Conservation (phyloP, 2,329 filamentous ascomycete species). For the Aphanoascus verrucosus region DNA sequence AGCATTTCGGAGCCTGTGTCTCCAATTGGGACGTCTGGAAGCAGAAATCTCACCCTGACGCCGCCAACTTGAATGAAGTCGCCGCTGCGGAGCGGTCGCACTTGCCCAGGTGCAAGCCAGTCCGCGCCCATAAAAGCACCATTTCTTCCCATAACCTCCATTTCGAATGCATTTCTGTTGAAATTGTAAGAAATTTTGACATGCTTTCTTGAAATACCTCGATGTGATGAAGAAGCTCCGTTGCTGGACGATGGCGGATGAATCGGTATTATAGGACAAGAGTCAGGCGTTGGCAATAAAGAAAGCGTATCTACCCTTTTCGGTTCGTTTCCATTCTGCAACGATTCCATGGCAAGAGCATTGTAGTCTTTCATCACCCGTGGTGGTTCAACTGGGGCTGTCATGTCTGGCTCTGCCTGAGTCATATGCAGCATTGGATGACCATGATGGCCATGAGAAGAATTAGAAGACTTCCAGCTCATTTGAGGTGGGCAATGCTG, state of each 20-base stretch:
- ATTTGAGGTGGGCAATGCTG: constrained; percentile 31
- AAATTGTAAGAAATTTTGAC: constrained; percentile 52
- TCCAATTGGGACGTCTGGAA: constrained; percentile 42
- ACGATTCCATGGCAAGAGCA: constrained; percentile 37
- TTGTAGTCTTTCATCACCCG: constrained; percentile 35
- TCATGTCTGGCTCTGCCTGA: constrained; percentile 12
- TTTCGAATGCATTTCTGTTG: constrained; percentile 45
- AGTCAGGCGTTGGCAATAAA: constrained; percentile 41
- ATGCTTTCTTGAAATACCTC: constrained; percentile 52
- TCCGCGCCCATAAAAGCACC: constrained; percentile 46
- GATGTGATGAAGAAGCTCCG: constrained; percentile 40
- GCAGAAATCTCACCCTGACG: constrained; percentile 46
- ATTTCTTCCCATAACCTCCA: constrained; percentile 50
- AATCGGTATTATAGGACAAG: constrained; percentile 49
- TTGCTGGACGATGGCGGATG: constrained; percentile 43
- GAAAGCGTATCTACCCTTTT: constrained; percentile 39
- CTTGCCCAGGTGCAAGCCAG: constrained; percentile 38
- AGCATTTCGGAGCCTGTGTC: constrained; percentile 40
- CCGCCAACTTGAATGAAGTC: constrained; percentile 50
- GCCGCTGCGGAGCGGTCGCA: constrained; percentile 44
- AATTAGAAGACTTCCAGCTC: constrained; percentile 42
- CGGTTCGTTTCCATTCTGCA: constrained; percentile 29
- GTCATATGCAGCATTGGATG: constrained; percentile 21
- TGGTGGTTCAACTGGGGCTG: constrained; percentile 10
- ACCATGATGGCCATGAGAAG: constrained; percentile 29